Evolutionary conservation across 2,329 filamentous ascomycete species (phyloP), one percentile per base, ranked within the genome.

Genomic region (Colletotrichum tabaci): DNA sequence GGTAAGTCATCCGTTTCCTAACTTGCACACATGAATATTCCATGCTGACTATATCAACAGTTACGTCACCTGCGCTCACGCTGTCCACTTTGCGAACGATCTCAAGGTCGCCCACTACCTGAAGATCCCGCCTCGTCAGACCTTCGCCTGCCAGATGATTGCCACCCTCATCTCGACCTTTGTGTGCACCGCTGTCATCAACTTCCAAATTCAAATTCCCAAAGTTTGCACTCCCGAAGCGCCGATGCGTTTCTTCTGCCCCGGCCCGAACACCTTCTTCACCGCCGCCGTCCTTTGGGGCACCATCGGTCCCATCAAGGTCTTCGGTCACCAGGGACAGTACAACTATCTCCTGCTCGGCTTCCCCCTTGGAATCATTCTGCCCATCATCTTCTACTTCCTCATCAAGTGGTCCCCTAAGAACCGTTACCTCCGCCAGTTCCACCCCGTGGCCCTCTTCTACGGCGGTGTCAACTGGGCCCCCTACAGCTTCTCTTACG

Each of bases 51-150:
- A 10, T 15, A 0, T 6, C 4, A 1, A 1, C 21, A 71, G 68
- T 10, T 85, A 85, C 62, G 83, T 86, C 16, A 86, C 85, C 1
- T 86, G 84, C 62, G 84, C 85, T 0, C 85, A 88, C 72, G 85
- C 86, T n/a, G 80, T 88, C 26, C 82, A 82, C 77, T 88, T 88
- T 76, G 84, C 81, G 69, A 84, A 84, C 74, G 85, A 85, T 73
- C 77, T 85, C 46, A 87, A 87, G 77, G 83, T 87, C 16, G 85
- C 84, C 10, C 85, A 87, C 73, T 90, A 90, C 78, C 84, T 88
- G 80, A 90, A 90, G 81, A 89, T 91, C 21, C 88, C 89, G 6
- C 89, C 89, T 0, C 85, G 87, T 13, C 85, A 89, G 40, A 88
- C 89, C 4, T 91, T 91, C 74, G 80, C 83, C 26, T 88, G 88